Conservation (phyloP, 2,329 filamentous ascomycete genomes). For the Fusarium aywerte region DNA sequence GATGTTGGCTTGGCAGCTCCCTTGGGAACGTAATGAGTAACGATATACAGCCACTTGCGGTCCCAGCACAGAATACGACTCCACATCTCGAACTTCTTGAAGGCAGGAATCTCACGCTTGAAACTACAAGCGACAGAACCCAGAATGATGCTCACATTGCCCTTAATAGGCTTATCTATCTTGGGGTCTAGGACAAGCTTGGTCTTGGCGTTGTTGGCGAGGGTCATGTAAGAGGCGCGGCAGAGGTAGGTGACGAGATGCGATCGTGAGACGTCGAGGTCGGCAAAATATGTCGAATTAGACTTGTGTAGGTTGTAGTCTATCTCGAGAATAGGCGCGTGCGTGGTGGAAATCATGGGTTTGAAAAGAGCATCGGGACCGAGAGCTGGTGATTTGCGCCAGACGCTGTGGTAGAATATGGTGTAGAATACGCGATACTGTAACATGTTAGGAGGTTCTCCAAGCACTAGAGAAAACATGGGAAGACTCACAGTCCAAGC, state of each 20-base stretch:
- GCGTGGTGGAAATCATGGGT: conserved; percentile 73
- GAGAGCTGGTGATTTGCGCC: conserved; percentile 60
- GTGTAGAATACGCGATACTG: conserved; percentile 69
- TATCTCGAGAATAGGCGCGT: conserved; percentile 78
- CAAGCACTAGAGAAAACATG: neutral
- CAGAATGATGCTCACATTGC: conserved; percentile 71
- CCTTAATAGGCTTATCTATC: conserved; percentile 61
- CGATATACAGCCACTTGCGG: conserved; percentile 82
- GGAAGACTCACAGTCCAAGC: conserved; percentile 78
- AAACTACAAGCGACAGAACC: conserved; percentile 80
- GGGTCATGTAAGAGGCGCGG: conserved; percentile 65
- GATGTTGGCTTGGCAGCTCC: conserved; percentile 65
- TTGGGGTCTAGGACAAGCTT: conserved; percentile 63
- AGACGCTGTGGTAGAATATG: conserved; percentile 64
- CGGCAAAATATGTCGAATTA: conserved; percentile 86
- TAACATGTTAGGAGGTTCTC: neutral
- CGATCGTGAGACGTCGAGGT: conserved; percentile 84
- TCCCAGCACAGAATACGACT: conserved; percentile 78
- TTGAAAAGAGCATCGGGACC: conserved; percentile 76
- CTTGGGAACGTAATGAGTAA: conserved; percentile 77
- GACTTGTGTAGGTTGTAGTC: conserved; percentile 90
- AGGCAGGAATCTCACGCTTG: conserved; percentile 76
- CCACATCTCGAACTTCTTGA: conserved; percentile 78
- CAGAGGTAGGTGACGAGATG: conserved; percentile 79
- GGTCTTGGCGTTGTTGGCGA: conserved; percentile 61